Conservation (phyloP, 371 early-diverging fungal species). For the Rhizopus stolonifer region DNA sequence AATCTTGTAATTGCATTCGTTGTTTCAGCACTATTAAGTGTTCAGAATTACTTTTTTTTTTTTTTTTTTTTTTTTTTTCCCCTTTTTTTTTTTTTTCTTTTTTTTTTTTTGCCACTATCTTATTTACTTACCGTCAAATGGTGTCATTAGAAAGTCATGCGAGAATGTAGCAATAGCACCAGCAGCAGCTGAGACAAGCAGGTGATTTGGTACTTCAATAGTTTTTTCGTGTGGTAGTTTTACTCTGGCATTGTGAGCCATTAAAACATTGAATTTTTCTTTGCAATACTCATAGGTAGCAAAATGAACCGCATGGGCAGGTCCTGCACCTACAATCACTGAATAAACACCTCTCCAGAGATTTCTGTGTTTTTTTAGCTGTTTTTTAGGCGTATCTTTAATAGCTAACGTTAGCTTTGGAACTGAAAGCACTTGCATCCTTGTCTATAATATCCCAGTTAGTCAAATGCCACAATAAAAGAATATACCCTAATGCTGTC, state of each 20-base stretch:
- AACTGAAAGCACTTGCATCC: conserved; percentile 41
- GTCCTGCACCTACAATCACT: conserved; percentile 91
- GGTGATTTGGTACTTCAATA: conserved; percentile 51
- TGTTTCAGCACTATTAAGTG: conserved; percentile 92
- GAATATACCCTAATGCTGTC: conserved; percentile 86
- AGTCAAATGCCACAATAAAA: conserved; percentile 3
- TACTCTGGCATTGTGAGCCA: background rate
- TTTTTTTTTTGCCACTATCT: too few species aligned
- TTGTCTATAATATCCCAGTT: conserved; percentile 32
- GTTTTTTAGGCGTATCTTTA: conserved; percentile 11
- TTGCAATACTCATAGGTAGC: conserved; percentile 91
- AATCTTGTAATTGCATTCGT: conserved; percentile 88
- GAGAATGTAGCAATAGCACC: conserved; percentile 90
- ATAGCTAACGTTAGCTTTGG: background rate
- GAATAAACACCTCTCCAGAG: conserved; percentile 92
- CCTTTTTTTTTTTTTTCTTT: too few species aligned
- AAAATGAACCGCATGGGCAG: conserved; percentile 95
- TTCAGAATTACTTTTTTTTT: background rate
- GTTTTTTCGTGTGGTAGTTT: conserved; percentile 23
- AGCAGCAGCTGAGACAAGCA: conserved; percentile 71
- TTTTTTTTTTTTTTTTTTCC: background rate
- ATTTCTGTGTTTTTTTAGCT: conserved; percentile 29
- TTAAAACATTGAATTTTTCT: conserved; percentile 49
- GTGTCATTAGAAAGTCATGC: conserved; percentile 91
- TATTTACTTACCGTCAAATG: conserved; percentile 81